Evolutionary conservation across 2,329 filamentous ascomycete genomes (phyloP).

Genomic region (Trichoderma asperellum): DNA sequence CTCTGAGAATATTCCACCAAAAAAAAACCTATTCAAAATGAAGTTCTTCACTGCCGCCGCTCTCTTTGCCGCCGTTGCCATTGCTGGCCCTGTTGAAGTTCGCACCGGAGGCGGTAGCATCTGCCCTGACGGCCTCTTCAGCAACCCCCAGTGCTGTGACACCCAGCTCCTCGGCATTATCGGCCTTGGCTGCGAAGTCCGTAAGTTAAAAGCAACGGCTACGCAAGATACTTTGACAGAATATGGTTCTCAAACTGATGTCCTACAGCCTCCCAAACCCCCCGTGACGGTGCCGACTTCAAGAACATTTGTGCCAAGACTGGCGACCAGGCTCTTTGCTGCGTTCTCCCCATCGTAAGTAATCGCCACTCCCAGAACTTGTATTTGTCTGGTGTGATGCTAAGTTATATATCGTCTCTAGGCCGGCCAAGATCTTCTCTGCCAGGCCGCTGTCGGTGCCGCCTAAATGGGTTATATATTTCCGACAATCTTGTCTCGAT

Average conservation of each 20-base stretch:
- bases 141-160: constrained; percentile 30
- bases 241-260: background rate
- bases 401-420: background rate
- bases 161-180: constrained; percentile 22
- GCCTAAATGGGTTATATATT: background rate
- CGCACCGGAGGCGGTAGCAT: background rate
- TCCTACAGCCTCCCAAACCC: background rate
- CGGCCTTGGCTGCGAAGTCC: constrained; percentile 26
- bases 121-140: constrained; percentile 8
- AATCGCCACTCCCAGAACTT: no score
- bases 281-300: constrained; percentile 17
- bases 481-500: background rate
- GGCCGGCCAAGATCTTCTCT: constrained; percentile 22
- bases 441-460: background rate
- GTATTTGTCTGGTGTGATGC: no score
- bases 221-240: background rate
- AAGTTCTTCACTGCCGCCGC: constrained; percentile 31
- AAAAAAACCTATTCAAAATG: constrained; percentile 27
- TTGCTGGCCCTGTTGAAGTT: constrained; percentile 24
- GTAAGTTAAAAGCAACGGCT: constrained; percentile 12
- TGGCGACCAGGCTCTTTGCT: constrained; percentile 26
- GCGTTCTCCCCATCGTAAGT: constrained; percentile 30
- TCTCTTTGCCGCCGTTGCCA: constrained; percentile 28
- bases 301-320: constrained; percentile 9
- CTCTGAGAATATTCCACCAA: background rate